phyloP scores from a whole-genome alignment of 2,329 filamentous ascomycete species.

The Cryphonectria japonica region DNA sequence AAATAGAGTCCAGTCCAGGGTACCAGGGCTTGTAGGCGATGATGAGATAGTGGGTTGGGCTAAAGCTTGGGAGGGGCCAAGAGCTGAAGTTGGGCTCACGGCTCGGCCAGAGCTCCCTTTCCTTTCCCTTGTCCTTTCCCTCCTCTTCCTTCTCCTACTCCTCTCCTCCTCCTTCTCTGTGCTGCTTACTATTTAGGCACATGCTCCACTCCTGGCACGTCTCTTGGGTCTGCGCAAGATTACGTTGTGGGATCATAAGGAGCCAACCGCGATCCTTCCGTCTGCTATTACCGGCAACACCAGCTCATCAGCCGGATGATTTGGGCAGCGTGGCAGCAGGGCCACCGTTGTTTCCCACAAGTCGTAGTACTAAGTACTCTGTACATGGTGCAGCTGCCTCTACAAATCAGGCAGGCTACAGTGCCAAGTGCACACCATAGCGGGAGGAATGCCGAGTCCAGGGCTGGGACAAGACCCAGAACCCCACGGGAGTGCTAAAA shows the following conservation, averaged over 20 bases:
- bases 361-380: background rate
- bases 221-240: background rate
- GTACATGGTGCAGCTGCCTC: background rate
- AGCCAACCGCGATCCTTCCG: constrained; percentile 26
- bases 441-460: constrained; percentile 17
- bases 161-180: background rate
- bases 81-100: constrained; percentile 3
- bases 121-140: background rate
- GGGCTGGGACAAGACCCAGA: constrained; percentile 8
- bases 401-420: background rate
- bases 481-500: constrained; percentile 15
- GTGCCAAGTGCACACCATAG: background rate
- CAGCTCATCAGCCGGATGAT: background rate
- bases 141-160: background rate
- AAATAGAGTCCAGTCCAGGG: background rate
- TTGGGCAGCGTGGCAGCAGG: background rate
- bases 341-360: background rate
- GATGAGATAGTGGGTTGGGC: background rate
- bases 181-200: background rate
- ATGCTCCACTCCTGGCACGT: background rate
- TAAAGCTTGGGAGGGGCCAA: background rate
- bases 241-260: constrained; percentile 11
- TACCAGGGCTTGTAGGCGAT: background rate
- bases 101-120: constrained; percentile 4
- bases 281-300: constrained; percentile 20